Conservation (phyloP, 805 yeast species). For the Kodamaea restingae region DNA sequence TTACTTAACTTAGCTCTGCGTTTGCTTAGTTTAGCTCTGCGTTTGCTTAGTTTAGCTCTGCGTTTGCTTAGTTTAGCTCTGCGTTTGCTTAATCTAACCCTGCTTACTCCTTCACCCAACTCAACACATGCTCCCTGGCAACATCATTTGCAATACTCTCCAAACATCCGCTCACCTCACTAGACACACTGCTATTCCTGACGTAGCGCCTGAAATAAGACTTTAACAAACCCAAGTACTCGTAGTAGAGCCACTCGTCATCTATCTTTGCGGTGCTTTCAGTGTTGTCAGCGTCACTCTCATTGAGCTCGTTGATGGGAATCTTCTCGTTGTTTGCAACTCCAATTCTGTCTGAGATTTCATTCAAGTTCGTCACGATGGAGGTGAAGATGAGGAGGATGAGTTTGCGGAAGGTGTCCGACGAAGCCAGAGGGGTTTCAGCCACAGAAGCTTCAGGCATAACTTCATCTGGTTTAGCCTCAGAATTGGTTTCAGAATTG, state of each 20-base stretch:
- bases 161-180: conserved; percentile 17
- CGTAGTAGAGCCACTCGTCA: conserved; percentile 40
- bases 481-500: too few relatives aligned
- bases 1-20: too few relatives aligned
- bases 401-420: conserved; percentile 16
- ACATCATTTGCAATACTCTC: conserved; percentile 18
- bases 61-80: too few relatives aligned
- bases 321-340: conserved; percentile 17
- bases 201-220: conserved; percentile 31
- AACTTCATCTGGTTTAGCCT: too few relatives aligned
- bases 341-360: conserved; percentile 15
- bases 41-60: too few relatives aligned
- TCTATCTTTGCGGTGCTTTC: conserved; percentile 27
- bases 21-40: too few relatives aligned
- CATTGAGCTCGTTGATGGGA: conserved; percentile 22
- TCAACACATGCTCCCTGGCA: conserved; percentile 18
- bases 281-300: conserved; percentile 21
- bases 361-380: conserved; percentile 31
- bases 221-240: conserved; percentile 40
- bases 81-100: too few relatives aligned
- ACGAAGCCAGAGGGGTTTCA: not conserved
- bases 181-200: conserved; percentile 13
- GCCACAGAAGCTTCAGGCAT: not conserved
- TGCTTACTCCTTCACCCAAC: conserved; percentile 23
- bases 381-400: conserved; percentile 19